Percentiles rank a stretch among this genome's conserved stretches.
Conservation (phyloP, 2,329 filamentous ascomycete species). For the Claviceps cyperi region DNA sequence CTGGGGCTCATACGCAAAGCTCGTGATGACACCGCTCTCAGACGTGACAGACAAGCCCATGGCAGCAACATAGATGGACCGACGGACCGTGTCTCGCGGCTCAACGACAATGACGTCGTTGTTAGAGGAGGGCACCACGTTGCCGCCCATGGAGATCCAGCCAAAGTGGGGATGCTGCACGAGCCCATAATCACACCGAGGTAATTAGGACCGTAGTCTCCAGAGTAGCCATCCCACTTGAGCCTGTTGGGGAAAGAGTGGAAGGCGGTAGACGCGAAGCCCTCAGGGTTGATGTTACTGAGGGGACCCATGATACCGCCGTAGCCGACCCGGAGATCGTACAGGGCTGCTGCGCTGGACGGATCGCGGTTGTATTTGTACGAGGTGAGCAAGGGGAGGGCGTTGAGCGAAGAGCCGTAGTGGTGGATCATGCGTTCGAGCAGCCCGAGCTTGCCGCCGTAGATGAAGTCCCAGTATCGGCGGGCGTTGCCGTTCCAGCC, state of each 20-base stretch:
- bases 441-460: constrained; percentile 26
- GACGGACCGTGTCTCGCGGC: constrained; percentile 31
- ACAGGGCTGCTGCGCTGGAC: constrained; percentile 24
- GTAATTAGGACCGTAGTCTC: constrained; percentile 43
- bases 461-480: constrained; percentile 40
- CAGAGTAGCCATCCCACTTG: constrained; percentile 40
- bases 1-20: constrained; percentile 18
- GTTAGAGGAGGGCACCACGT: constrained; percentile 15
- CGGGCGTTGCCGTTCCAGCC: constrained; percentile 48
- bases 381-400: constrained; percentile 36
- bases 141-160: constrained; percentile 34
- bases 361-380: constrained; percentile 25
- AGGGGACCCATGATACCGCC: constrained; percentile 37
- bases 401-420: constrained; percentile 45
- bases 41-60: constrained; percentile 25
- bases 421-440: constrained; percentile 38
- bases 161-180: constrained; percentile 28
- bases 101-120: constrained; percentile 21
- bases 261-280: constrained; percentile 40
- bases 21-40: constrained; percentile 28
- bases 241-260: constrained; percentile 42
- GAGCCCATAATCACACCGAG: constrained; percentile 35
- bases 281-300: constrained; percentile 39
- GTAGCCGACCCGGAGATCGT: constrained; percentile 39
- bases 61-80: constrained; percentile 32